A percentile compares a stretch with the other conserved stretches of the same genome.
Evolutionary conservation across 2,329 filamentous ascomycete genomes (phyloP).

Genomic region (Pseudocercospora vitis): DNA sequence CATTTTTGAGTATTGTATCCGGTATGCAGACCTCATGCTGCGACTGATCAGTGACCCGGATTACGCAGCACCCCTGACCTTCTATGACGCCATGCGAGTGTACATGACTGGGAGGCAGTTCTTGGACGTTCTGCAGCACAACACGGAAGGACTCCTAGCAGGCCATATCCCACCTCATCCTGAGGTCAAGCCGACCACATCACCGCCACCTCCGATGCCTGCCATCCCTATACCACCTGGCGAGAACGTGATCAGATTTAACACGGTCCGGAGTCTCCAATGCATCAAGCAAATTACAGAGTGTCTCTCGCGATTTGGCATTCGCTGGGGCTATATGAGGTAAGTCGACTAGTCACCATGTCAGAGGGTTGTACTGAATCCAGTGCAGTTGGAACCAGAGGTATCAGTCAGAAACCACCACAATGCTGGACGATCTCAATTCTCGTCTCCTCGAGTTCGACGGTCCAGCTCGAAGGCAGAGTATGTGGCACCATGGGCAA

Average conservation of each 20-base stretch:
- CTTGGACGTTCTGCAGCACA: conserved; percentile 56
- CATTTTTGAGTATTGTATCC: conserved; percentile 28
- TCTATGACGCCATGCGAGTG: conserved; percentile 81
- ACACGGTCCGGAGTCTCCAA: conserved; percentile 44
- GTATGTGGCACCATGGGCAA: conserved; percentile 34
- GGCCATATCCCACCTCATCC: conserved; percentile 44
- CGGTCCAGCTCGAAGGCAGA: conserved; percentile 27
- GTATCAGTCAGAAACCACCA: conserved; percentile 48
- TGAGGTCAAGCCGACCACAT: conserved; percentile 40
- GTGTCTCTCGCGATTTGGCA: conserved; percentile 48
- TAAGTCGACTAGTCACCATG: conserved; percentile 15
- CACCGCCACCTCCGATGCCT: conserved; percentile 38
- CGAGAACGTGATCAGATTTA: conserved; percentile 35
- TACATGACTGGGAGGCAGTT: conserved; percentile 67
- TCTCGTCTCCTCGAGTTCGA: conserved; percentile 40
- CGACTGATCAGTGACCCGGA: conserved; percentile 61
- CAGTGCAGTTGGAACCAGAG: conserved; percentile 47
- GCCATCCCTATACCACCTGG: conserved; percentile 34
- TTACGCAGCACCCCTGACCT: conserved; percentile 72
- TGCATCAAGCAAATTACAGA: conserved; percentile 51
- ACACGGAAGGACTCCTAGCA: conserved; percentile 49
- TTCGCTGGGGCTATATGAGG: conserved; percentile 51
- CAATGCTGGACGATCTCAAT: conserved; percentile 45
- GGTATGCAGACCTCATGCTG: conserved; percentile 67
- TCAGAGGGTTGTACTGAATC: neutral